phyloP scores from a whole-genome alignment of 129 eudicot species.

The carrot (Daucus carota) region DNA sequence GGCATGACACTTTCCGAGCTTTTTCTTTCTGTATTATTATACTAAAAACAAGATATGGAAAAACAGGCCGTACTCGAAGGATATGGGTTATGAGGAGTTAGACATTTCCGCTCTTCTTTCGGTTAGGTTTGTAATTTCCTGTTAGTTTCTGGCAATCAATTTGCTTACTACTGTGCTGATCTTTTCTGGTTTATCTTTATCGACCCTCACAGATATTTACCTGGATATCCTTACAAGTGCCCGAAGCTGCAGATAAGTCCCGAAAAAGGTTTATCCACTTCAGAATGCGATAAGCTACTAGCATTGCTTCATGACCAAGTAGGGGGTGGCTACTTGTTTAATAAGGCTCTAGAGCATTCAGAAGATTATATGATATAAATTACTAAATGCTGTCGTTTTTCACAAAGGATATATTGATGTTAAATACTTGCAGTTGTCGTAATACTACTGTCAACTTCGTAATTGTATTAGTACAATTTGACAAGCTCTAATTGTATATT shows the following conservation, averaged over 20 bases:
- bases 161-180: constrained; percentile 3
- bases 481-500: background rate
- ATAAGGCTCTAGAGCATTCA: background rate
- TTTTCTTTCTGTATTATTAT: background rate
- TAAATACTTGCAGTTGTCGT: background rate
- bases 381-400: background rate
- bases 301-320: constrained; percentile 87
- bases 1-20: background rate
- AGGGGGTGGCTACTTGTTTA: constrained; percentile 16
- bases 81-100: constrained; percentile 72
- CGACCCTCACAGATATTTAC: constrained; percentile 48
- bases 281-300: constrained; percentile 71
- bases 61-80: constrained; percentile 87
- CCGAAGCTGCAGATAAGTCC: constrained; percentile 73
- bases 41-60: constrained; percentile 20
- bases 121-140: constrained; percentile 48
- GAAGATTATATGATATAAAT: background rate
- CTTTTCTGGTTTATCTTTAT: constrained; percentile 19
- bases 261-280: constrained; percentile 71
- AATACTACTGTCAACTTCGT: background rate
- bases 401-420: background rate
- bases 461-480: background rate
- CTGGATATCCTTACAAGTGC: constrained; percentile 89
- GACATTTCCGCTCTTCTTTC: constrained; percentile 81
- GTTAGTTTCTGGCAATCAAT: background rate